These are phyloP conservation scores for Nemania serpens DNA, from an alignment of 2,329 filamentous ascomycete genomes.

Conservation along the genomic window DNA sequence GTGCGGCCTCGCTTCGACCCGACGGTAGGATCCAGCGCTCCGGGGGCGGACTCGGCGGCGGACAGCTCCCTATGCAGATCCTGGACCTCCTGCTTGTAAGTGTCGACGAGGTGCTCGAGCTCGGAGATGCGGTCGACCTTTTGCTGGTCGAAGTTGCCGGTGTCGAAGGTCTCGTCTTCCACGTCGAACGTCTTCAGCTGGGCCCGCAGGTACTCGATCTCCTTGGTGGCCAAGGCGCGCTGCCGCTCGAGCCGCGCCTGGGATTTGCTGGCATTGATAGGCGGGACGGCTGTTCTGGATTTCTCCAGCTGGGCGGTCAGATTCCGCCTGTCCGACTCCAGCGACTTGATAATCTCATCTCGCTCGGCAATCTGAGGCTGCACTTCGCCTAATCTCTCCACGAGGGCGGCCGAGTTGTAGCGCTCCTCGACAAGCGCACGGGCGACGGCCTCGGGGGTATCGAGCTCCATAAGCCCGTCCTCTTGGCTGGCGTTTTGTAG, in stretches of 20 bases:
- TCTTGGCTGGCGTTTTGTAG: conserved; percentile 69
- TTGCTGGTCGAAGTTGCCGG: conserved; percentile 75
- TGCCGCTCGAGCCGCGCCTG: conserved; percentile 83
- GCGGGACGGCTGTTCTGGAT: conserved; percentile 57
- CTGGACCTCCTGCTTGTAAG: conserved; percentile 83
- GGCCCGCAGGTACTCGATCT: conserved; percentile 90
- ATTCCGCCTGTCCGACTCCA: conserved; percentile 71
- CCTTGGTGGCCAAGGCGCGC: conserved; percentile 82
- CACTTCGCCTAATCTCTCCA: conserved; percentile 78
- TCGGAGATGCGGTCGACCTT: conserved; percentile 77
- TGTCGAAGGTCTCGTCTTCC: conserved; percentile 85
- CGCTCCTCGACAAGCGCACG: conserved; percentile 82
- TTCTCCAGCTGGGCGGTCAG: conserved; percentile 74
- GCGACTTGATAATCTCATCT: conserved; percentile 71
- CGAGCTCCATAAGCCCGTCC: conserved; percentile 71
- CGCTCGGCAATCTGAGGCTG: conserved; percentile 79
- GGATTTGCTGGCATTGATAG: conserved; percentile 64
- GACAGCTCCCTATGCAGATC: conserved; percentile 75
- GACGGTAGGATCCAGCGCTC: conserved; percentile 45
- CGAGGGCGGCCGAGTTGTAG: conserved; percentile 76
- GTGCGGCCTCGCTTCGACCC: conserved; percentile 69
- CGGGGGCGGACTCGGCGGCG: conserved; percentile 57
- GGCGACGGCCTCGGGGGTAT: conserved; percentile 86
- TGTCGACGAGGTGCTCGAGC: conserved; percentile 83
- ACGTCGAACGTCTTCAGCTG: conserved; percentile 87